phyloP scores from a whole-genome alignment of 208 protist genomes.

The Naegleria lovaniensis region DNA sequence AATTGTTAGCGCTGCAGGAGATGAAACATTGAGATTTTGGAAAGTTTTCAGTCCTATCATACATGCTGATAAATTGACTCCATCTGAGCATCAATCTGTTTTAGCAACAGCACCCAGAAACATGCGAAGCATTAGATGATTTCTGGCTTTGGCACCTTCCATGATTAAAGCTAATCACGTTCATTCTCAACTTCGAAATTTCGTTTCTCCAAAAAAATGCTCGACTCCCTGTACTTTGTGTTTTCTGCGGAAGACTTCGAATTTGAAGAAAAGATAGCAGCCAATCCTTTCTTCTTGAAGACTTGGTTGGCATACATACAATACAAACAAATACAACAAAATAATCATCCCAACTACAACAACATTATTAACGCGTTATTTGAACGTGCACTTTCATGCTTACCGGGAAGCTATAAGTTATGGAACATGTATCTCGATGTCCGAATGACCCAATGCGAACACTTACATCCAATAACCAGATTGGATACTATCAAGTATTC shows the following conservation, averaged over 20 bases:
- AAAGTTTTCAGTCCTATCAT: neutral
- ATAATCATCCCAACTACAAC: neutral
- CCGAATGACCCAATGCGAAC: slow-evolving; percentile 1
- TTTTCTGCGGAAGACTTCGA: slow-evolving; percentile 1
- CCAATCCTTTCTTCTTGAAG: slow-evolving; percentile 31
- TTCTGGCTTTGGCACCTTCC: too few relatives aligned
- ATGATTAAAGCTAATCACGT: too few relatives aligned
- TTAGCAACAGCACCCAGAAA: neutral
- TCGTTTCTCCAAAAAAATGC: too few relatives aligned
- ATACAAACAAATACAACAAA: slow-evolving; percentile 38
- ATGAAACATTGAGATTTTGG: slow-evolving; percentile 91
- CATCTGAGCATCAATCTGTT: neutral
- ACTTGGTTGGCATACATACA: slow-evolving; percentile 53
- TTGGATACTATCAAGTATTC: neutral
- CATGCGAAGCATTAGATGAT: neutral
- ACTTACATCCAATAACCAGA: neutral
- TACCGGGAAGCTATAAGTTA: slow-evolving; percentile 62
- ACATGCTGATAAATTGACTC: neutral
- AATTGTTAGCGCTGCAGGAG: slow-evolving; percentile 92
- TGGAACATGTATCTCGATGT: slow-evolving; percentile 54
- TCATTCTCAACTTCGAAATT: too few relatives aligned
- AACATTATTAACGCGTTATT: slow-evolving; percentile 45
- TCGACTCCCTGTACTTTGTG: neutral
- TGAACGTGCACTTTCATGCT: slow-evolving; percentile 53
- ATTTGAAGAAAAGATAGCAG: slow-evolving; percentile 23